Evolutionary conservation across 202 grass and related monocot genomes (phyloP).

Genomic region (Carex sylvatica): DNA sequence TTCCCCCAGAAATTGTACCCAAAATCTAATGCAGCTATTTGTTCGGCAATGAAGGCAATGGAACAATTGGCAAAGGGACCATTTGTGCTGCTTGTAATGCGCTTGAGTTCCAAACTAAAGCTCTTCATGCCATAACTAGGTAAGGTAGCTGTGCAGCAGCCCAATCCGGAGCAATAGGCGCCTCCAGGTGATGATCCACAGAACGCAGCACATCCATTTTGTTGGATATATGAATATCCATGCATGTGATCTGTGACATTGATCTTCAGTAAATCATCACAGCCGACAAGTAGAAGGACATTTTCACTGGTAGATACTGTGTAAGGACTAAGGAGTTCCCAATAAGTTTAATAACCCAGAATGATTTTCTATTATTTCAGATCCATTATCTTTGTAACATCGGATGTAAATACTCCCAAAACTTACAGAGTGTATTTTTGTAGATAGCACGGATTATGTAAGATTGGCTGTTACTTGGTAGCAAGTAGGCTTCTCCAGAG

Average conservation of each 20-base stretch:
- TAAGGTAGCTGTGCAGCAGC: background rate
- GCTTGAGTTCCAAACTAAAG: background rate
- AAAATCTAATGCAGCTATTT: background rate
- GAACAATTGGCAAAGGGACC: background rate
- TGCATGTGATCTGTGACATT: no score
- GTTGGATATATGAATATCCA: background rate
- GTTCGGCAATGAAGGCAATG: background rate
- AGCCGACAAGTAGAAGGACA: background rate
- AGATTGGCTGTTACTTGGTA: conserved; percentile 1
- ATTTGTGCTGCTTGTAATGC: background rate
- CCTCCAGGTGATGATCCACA: background rate
- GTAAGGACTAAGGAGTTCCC: conserved; percentile 28
- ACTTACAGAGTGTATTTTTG: background rate
- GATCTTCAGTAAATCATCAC: conserved; percentile 4
- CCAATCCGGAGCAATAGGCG: background rate
- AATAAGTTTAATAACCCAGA: background rate
- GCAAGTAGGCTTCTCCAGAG: background rate
- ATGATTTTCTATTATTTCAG: conserved; percentile 1
- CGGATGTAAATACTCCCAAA: background rate
- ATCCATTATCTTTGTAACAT: background rate
- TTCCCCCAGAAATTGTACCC: no score
- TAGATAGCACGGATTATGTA: background rate
- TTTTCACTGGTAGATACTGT: conserved; percentile 25
- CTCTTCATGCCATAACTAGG: background rate
- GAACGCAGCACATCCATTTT: background rate